Base-by-base conservation (phyloP, 345 rosid genomes). In the Populus euphratica region DNA sequence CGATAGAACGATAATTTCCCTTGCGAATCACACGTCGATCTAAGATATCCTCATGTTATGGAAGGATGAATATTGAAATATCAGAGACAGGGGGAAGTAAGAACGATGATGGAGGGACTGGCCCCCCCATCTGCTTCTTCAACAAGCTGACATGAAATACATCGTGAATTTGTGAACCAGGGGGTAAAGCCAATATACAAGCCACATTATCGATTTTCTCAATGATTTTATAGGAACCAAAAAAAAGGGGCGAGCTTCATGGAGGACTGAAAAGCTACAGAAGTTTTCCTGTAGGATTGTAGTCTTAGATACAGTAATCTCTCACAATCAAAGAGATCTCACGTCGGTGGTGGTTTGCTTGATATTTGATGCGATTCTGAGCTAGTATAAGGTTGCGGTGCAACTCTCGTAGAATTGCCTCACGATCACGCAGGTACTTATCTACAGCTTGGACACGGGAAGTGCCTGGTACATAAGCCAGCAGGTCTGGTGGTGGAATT, bases 381-480 rank as follows among this genome's bases (percentile, higher is more conserved):
- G 69, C 69, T 1, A 0, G 6, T 14, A 0, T 1, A 0, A 47
- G 20, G 3, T 13, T 6, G 1, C 2, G 1, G 1, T 5, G 5
- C 7, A 76, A 12, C 38, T 68, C 18, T 1, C 14, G 6, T 20
- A 76, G 5, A 16, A 56, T 36, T 1, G 5, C 47, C n/a, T 78
- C 76, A 0, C 7, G 5, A 2, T 33, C 13, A 0, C n/a, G 0
- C 1, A 78, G 5, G 0, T 14, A 2, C 0, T 6, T 0, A 2
- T 44, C 49, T 1, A 78, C 71, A 11, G 9, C 70, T 12, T 21
- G 5, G 2, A 63, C 74, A 5, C 27, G 1, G 1, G 17, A 0
- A 20, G 8, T 17, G 5, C 38, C 36, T 0, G 27, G 44, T 0
- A 47, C 1, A 44, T 63, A 49, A 0, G 17, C 9, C 1, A 64